Percentiles rank a stretch among this genome's conserved stretches.
phyloP scores from a whole-genome alignment of 1,284 basidiomycete species.

The Papiliotrema fonsecae region DNA sequence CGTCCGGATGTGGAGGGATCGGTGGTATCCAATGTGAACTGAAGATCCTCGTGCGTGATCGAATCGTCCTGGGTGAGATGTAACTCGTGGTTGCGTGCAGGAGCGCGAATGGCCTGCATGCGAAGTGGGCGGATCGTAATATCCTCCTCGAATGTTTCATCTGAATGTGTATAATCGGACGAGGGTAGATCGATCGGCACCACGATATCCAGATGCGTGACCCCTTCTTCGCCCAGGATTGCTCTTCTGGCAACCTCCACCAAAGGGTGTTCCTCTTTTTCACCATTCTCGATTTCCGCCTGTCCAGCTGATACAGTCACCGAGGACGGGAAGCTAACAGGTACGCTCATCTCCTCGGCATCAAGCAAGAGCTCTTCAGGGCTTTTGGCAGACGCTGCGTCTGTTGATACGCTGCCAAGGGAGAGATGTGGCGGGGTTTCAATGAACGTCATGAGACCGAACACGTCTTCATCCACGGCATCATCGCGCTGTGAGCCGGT shows the following conservation, averaged over 20 bases:
- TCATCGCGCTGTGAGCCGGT: neutral
- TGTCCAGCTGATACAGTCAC: neutral
- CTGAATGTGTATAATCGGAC: neutral
- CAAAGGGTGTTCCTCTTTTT: neutral
- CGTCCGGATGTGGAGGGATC: neutral
- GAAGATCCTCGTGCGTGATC: neutral
- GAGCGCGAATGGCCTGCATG: neutral
- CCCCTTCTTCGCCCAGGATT: neutral
- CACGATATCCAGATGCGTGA: neutral
- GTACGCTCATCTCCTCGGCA: constrained; percentile 4
- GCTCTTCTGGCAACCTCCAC: neutral
- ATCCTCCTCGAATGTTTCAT: neutral
- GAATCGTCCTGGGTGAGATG: neutral
- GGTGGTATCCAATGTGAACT: too few species aligned
- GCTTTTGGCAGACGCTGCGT: neutral
- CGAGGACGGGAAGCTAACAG: constrained; percentile 4
- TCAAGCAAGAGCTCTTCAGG: neutral
- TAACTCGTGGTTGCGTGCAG: neutral
- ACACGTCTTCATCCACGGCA: neutral
- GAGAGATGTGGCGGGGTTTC: neutral
- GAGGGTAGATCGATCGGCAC: neutral
- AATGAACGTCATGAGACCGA: constrained; percentile 3
- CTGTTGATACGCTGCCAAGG: neutral
- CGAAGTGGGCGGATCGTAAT: neutral
- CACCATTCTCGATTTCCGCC: neutral